Base-by-base conservation (phyloP, 306 rosid species). In the Quercus berberidifolia region DNA sequence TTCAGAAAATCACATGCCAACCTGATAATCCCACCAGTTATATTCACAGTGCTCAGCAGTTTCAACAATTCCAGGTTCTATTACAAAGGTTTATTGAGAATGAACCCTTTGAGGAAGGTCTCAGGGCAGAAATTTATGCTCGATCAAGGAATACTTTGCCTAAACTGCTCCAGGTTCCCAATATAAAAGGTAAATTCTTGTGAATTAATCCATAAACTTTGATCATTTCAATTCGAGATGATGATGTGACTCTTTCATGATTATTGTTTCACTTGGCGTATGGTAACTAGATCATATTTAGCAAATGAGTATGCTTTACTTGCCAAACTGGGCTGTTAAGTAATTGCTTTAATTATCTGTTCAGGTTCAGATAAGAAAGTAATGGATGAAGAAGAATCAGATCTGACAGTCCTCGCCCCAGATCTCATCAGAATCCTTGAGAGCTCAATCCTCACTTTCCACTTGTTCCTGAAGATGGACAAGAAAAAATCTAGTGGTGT, bases 51-150 rank as follows among this genome's bases (percentile, higher is more conserved):
- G 98, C 93, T 1, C 93, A 92, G 78, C 90, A 88, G 70, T 91
- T 92, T 90, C 98, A 95, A 81, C 99, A 95, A 81, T 92, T 95
- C 82, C 99, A 89, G 82, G 98, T 95, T 84, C 84, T 95, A 60
- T 86, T 95, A 69, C 98, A 95, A 78, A 91, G 98, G 85, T 95
- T 82, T 82, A 90, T 95, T 21, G 99, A 95, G 85, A 92, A 95
- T 84, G 99, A 95, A 83, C 98, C 99, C 51, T 95, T 92, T 52
- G 98, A 95, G 80, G 90, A 86, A 58, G 99, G 95, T 73, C 85
- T 49, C 12, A 80, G 97, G 81, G 87, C 96, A 13, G 91, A 90
- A 79, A 87, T 90, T 64, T 95, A 92, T 77, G 91, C 90, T 80
- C 94, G 97, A 67, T 81, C 91, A 0, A 86, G 94, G 86, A 90